These are phyloP conservation scores for Stephanodiscus minutulus DNA, from an alignment of 108 stramenopile species.

Conservation along the genomic window DNA sequence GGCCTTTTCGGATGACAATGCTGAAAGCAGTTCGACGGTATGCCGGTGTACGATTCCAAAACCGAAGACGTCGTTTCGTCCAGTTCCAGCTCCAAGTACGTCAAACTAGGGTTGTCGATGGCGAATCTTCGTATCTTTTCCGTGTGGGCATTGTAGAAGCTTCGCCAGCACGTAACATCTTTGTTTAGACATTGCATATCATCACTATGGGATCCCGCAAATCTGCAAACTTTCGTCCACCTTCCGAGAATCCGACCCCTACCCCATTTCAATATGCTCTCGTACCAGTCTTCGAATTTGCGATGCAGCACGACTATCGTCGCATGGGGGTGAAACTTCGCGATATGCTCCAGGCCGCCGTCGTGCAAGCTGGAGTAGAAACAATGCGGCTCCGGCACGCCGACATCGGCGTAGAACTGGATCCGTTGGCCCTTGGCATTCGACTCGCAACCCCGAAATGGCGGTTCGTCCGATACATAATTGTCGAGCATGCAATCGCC, in stretches of 20 bases:
- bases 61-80: conserved; percentile 3
- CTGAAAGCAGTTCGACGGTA: background rate
- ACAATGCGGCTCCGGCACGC: background rate
- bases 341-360: conserved; percentile 5
- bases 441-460: background rate
- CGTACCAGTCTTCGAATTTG: conserved; percentile 1
- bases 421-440: conserved; percentile 1
- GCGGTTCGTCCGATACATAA: background rate
- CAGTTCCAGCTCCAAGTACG: conserved; percentile 17
- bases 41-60: background rate
- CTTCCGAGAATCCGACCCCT: background rate
- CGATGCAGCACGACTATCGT: conserved; percentile 1
- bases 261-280: background rate
- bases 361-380: background rate
- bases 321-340: background rate
- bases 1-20: conserved; percentile 3
- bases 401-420: background rate
- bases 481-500: conserved; percentile 3
- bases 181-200: background rate
- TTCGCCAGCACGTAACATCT: conserved; percentile 3
- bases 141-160: conserved; percentile 22
- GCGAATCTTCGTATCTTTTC: conserved; percentile 20
- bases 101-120: conserved; percentile 12
- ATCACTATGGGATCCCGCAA: background rate
- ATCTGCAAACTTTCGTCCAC: background rate